Base-by-base conservation (phyloP, 1,284 basidiomycete species). In the Veloporphyrellus conicus region DNA sequence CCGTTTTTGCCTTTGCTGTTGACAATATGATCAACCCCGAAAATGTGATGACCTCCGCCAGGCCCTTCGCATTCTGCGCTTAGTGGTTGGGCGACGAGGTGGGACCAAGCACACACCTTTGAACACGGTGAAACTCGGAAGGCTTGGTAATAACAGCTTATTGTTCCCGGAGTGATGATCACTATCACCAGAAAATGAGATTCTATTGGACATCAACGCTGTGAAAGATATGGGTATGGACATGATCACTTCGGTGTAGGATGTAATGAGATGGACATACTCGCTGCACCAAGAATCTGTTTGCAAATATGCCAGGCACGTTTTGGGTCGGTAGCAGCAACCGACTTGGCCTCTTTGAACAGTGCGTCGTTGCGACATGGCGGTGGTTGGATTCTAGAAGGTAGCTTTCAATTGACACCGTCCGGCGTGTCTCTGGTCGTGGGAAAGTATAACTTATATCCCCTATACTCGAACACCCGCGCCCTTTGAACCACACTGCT, bases 1-100 rank as follows among this genome's bases (percentile, higher is more conserved):
- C 94, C 0, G 95, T 97, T 72, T 99, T 99, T 8, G 96, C 95
- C 69, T 99, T 99, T 22, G 95, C 94, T 2, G 93, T 93, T 14
- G 88, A 87, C 0, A 90, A 87, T 84, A 97, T 93, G 73, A 96
- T 95, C 0, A 85, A 79, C 45, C 93, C 77, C 0, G 92, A 95
- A 27, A 87, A 78, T 0, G 84, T 87, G 46, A 98, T 90, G 12
- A 96, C 84, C 49, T 91, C 81, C 2, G 93, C 90, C 2, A 99
- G 77, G 20, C 88, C 89, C 52, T 85, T 70, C 6, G 90, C 84
- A 72, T 97, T 89, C 60, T n/a, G n/a, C n/a, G n/a, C n/a, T n/a
- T n/a, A n/a, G n/a, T n/a, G n/a, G n/a, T n/a, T n/a, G n/a, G n/a
- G 5, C 25, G 27, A 22, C 4, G 14, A 25, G 5, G 9, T 20